Base-by-base conservation (phyloP, 1,284 basidiomycete genomes). In the Pseudozyma sp. region DNA sequence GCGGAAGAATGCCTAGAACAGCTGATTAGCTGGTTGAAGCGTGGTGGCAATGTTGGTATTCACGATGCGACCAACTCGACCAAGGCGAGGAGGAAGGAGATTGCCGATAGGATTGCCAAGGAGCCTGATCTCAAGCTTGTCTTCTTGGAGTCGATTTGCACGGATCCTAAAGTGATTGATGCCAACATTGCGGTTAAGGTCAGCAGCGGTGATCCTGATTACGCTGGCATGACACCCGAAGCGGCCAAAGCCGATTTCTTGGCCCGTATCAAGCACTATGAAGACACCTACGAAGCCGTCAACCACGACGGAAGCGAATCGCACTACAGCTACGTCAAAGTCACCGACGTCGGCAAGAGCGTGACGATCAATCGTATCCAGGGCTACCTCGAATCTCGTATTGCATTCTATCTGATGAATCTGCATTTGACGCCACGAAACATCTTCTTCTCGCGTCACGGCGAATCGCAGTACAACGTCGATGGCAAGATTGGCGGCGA, bases 391-490 rank as follows among this genome's bases (percentile, higher is more conserved):
- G 94, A 97, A 84, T 94, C 93, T 88, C 91, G 97, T 40, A 96
- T 99, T 76, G 96, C 94, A 4, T 99, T 97, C 87, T 99, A 97
- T 86, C 88, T 99, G 64, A 98, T 97, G 95, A 99, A 99, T 86
- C 86, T 98, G 78, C 97, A 99, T 85, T 87, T 99, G 72, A 97
- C 97, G 81, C 96, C 97, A 13, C 89, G 97, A 68, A 94, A 92
- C 85, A 98, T 99, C 78, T 99, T 95, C 86, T 91, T 99, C 77
- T 97, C 97, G 9, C 87, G 97, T 79, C 97, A 99, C 83, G 97
- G 97, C 13, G 97, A 99, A 86, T 97, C 94, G 81, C 93, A 96
- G 86, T 98, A 90, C 87, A 99, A 99, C 83, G 91, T 99, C 5
- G 91, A 94, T 79, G 96, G 96, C 34, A 94, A 96, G 87, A 97